Base-by-base conservation (phyloP, 805 yeast species). In the Kluyveromyces nonfermentans region DNA sequence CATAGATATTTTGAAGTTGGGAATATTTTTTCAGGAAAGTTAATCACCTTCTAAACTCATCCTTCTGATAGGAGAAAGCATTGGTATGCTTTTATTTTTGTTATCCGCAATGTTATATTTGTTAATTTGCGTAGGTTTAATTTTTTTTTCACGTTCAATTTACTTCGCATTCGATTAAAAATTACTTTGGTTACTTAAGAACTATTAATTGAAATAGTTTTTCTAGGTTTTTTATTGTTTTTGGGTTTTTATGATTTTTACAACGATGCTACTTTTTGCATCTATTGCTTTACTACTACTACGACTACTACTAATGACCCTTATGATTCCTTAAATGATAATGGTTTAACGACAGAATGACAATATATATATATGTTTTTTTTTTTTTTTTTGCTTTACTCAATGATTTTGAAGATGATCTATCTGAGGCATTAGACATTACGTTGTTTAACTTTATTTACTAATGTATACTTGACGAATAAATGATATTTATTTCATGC, bases 1-100 rank as follows among this genome's bases (percentile, higher is more conserved):
- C 31, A 38, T 38, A 22, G 41, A 38, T 28, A 20, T 38, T 18
- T 15, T 38, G 10, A 38, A 38, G 41, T 28, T 38, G 34, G 41
- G 25, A 6, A 38, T 38, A 15, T 38, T 38, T 38, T 31, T 38
- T 22, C 30, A 25, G 7, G 30, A 25, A 25, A 25, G 12, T 14
- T 25, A 14, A 25, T 4, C 7, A 4, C 9, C 12, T 25, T 10
- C 7, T 6, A 25, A 14, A 4, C 9, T 10, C 30, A 25, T 25
- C 3, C 4, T 6, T 25, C n/a, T n/a, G n/a, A n/a, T 25, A 14
- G 12, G 3, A 25, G 9, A 10, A 10, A 14, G 14, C 30, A 25
- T 25, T 6, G 30, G 30, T 14, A 10, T 25, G 30, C 7, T 25
- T 25, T 25, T 25, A 25, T 25, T 25, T 25, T 14, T 25, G 14